Percentiles rank a stretch among this genome's conserved stretches.
Conservation (phyloP, 371 early-diverging fungal genomes). For the Rhizopus stolonifer region DNA sequence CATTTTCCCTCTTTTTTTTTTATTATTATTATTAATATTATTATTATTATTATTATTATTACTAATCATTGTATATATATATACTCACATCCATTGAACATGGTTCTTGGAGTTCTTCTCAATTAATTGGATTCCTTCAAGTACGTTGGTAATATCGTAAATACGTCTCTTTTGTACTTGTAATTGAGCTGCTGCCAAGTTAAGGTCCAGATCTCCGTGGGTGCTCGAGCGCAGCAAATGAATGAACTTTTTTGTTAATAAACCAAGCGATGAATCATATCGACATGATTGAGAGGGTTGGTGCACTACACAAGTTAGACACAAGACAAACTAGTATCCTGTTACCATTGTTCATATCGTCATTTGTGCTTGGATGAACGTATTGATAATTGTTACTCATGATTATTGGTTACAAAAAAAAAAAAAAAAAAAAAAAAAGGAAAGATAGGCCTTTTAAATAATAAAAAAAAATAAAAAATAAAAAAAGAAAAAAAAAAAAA, state of each 20-base stretch:
- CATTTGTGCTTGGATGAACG: too few species aligned
- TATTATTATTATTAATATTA: too few species aligned
- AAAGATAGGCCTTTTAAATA: neutral
- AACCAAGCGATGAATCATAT: slow-evolving; percentile 65
- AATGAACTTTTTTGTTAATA: slow-evolving; percentile 77
- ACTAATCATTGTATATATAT: neutral
- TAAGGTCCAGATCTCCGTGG: slow-evolving; percentile 71
- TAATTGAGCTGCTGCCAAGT: slow-evolving; percentile 67
- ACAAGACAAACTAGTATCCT: too few species aligned
- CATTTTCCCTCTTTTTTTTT: neutral
- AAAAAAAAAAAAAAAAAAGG: neutral
- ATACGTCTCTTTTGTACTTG: slow-evolving; percentile 82
- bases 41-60: too few species aligned
- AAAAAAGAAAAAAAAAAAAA: neutral
- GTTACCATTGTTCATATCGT: too few species aligned
- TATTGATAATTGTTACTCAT: neutral
- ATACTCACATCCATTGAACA: slow-evolving; percentile 76
- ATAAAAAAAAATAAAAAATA: neutral
- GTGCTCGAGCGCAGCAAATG: slow-evolving; percentile 60
- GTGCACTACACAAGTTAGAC: too few species aligned
- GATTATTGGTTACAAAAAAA: too few species aligned
- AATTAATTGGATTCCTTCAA: slow-evolving; percentile 78
- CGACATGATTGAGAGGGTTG: slow-evolving; percentile 25
- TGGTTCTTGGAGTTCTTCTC: slow-evolving; percentile 81
- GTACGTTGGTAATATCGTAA: slow-evolving; percentile 86